These are phyloP conservation scores for Anisogramma anomala DNA, from an alignment of 2,329 filamentous ascomycete genomes.

Conservation along the genomic window DNA sequence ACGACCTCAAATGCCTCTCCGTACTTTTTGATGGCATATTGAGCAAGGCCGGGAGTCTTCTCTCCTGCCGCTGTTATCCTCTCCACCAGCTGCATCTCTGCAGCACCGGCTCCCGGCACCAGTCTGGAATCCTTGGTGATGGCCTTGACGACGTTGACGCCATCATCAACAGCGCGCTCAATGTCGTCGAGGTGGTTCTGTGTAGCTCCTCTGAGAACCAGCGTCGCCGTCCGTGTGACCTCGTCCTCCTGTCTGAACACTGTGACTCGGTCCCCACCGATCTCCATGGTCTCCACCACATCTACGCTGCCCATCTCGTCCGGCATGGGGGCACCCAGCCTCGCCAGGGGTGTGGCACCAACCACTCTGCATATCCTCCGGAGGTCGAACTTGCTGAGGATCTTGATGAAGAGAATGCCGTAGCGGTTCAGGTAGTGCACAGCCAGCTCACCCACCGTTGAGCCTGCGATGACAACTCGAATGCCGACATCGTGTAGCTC, in stretches of 20 bases:
- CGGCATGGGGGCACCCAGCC: slow-evolving; percentile 96
- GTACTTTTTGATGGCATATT: slow-evolving; percentile 96
- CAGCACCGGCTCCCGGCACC: slow-evolving; percentile 87
- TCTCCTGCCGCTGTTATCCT: slow-evolving; percentile 83
- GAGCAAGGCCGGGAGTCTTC: slow-evolving; percentile 81
- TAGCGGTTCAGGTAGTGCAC: slow-evolving; percentile 97
- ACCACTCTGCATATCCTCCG: slow-evolving; percentile 91
- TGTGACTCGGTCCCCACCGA: slow-evolving; percentile 93
- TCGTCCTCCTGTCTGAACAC: slow-evolving; percentile 97
- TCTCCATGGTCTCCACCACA: slow-evolving; percentile 92
- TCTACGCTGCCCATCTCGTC: slow-evolving; percentile 97
- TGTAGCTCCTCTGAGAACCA: slow-evolving; percentile 88
- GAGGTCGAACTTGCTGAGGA: slow-evolving; percentile 96
- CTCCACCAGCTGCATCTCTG: slow-evolving; percentile 88
- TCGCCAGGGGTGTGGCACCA: slow-evolving; percentile 88
- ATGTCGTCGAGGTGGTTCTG: slow-evolving; percentile 97
- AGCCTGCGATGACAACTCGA: slow-evolving; percentile 81
- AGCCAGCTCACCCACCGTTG: slow-evolving; percentile 89
- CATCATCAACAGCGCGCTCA: slow-evolving; percentile 93
- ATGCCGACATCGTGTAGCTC: slow-evolving; percentile 90
- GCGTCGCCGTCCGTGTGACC: slow-evolving; percentile 80
- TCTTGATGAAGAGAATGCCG: slow-evolving; percentile 90
- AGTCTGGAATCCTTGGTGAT: slow-evolving; percentile 87
- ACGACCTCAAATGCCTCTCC: slow-evolving; percentile 97
- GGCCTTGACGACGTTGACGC: slow-evolving; percentile 96